Conservation (phyloP, 768 basidiomycete species). For the Boletellus emodensis region DNA sequence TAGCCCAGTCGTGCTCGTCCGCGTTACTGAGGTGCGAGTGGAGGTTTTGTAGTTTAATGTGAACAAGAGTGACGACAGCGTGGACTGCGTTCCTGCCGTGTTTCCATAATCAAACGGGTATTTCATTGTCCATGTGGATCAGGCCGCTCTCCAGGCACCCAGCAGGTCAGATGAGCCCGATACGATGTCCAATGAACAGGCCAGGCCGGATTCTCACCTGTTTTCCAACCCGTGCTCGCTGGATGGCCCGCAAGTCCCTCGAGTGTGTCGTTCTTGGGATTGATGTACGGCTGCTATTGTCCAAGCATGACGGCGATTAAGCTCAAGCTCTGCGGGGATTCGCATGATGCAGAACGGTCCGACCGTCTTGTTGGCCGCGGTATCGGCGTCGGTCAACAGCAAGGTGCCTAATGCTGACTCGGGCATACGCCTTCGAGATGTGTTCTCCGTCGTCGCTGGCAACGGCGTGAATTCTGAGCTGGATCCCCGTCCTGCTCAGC, state of each 20-base stretch:
- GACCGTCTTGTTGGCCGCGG: conserved; percentile 6
- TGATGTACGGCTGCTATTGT: conserved; percentile 2
- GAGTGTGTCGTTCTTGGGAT: conserved; percentile 9
- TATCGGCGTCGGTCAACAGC: conserved; percentile 2
- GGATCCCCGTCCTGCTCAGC: conserved; percentile 18
- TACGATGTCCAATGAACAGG: not conserved
- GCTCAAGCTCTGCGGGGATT: conserved; percentile 20
- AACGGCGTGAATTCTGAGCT: conserved; percentile 23
- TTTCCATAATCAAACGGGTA: conserved; percentile 1
- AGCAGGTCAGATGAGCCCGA: not conserved
- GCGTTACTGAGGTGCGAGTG: conserved; percentile 8
- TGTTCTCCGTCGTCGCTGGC: conserved; percentile 22
- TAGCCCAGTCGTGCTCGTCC: not conserved
- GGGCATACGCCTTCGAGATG: conserved; percentile 11
- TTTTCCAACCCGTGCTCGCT: not conserved
- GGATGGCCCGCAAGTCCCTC: conserved; percentile 7
- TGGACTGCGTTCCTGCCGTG: conserved; percentile 1
- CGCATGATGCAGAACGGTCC: conserved; percentile 12
- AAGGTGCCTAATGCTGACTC: conserved; percentile 3
- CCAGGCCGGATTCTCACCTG: conserved; percentile 10
- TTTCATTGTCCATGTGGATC: conserved; percentile 21
- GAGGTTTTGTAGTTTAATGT: not conserved
- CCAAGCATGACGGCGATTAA: conserved; percentile 20
- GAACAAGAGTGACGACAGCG: conserved; percentile 1
- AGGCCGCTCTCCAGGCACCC: conserved; percentile 12